Conservation (phyloP, 1,139 yeast species). For the Saccharomycopsis hybrid region DNA sequence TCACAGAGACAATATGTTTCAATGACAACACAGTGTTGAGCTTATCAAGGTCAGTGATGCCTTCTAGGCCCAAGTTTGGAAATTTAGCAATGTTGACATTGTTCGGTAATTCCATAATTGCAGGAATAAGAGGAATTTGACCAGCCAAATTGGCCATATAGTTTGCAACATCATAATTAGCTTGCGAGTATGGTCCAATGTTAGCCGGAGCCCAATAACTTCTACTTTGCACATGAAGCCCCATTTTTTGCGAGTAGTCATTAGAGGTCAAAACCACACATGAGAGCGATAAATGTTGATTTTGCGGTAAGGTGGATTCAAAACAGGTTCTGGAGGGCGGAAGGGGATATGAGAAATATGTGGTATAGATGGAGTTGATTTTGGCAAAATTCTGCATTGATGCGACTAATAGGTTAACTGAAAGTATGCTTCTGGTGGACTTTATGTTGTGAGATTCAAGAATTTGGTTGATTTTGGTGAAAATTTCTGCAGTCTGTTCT, state of each 20-base stretch:
- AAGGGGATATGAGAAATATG: slow-evolving; percentile 46
- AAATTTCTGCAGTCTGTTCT: slow-evolving; percentile 44
- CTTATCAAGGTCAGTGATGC: slow-evolving; percentile 21
- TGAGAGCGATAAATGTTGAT: slow-evolving; percentile 47
- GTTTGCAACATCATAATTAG: slow-evolving; percentile 45
- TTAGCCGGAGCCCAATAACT: slow-evolving; percentile 98
- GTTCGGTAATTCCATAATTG: slow-evolving; percentile 45
- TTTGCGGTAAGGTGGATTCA: slow-evolving; percentile 44
- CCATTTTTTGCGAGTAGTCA: slow-evolving; percentile 35
- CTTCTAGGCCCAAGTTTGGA: too few relatives aligned
- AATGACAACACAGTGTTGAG: slow-evolving; percentile 50
- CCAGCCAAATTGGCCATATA: slow-evolving; percentile 71
- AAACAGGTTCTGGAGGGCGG: slow-evolving; percentile 92
- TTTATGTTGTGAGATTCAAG: slow-evolving; percentile 25
- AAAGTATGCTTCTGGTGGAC: slow-evolving; percentile 41
- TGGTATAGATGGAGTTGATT: slow-evolving; percentile 55
- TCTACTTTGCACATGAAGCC: slow-evolving; percentile 84
- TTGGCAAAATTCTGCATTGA: slow-evolving; percentile 58
- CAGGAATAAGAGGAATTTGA: slow-evolving; percentile 81
- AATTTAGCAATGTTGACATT: neutral
- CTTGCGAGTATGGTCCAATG: slow-evolving; percentile 95
- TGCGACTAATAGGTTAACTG: slow-evolving; percentile 51
- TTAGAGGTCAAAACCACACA: slow-evolving; percentile 38
- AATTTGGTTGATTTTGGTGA: slow-evolving; percentile 37
- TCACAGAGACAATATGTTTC: slow-evolving; percentile 68